phyloP scores from a whole-genome alignment of 2,329 filamentous ascomycete species.

The Fusarium sp. region DNA sequence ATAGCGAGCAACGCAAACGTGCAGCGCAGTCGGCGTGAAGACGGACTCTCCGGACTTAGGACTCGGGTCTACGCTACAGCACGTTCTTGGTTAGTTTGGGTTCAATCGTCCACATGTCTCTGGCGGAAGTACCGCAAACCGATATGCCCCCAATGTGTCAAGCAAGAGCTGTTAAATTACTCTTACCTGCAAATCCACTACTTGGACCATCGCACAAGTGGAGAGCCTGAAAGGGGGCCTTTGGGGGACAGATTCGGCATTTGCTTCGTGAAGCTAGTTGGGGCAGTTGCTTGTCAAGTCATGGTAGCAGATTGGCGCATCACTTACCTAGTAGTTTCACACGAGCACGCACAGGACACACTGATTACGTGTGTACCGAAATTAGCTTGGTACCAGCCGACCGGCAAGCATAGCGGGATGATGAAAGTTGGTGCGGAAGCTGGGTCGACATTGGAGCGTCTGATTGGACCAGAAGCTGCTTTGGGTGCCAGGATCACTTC shows the following conservation, averaged over 20 bases:
- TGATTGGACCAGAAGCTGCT: constrained; percentile 31
- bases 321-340: constrained; percentile 13
- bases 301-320: constrained; percentile 21
- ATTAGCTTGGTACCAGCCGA: constrained; percentile 33
- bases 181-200: not conserved
- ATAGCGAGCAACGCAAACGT: constrained; percentile 1
- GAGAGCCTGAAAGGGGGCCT: not conserved
- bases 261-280: constrained; percentile 12
- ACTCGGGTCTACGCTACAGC: not conserved
- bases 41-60: constrained; percentile 8
- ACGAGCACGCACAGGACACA: constrained; percentile 15
- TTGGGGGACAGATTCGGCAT: constrained; percentile 11
- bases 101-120: constrained; percentile 15
- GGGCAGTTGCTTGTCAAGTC: constrained; percentile 4
- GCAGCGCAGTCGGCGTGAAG: not conserved
- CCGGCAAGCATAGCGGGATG: constrained; percentile 36
- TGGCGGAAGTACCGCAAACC: constrained; percentile 3
- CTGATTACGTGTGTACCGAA: constrained; percentile 32
- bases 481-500: constrained; percentile 38
- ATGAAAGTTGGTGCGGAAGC: constrained; percentile 26
- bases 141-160: not conserved
- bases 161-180: not conserved
- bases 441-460: not conserved
- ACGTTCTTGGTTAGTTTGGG: constrained; percentile 27
- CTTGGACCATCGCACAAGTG: not conserved